Evolutionary conservation across 2,329 filamentous ascomycete genomes (phyloP), one percentile per base, ranked within the genome.

Genomic region (Fusarium continuum): DNA sequence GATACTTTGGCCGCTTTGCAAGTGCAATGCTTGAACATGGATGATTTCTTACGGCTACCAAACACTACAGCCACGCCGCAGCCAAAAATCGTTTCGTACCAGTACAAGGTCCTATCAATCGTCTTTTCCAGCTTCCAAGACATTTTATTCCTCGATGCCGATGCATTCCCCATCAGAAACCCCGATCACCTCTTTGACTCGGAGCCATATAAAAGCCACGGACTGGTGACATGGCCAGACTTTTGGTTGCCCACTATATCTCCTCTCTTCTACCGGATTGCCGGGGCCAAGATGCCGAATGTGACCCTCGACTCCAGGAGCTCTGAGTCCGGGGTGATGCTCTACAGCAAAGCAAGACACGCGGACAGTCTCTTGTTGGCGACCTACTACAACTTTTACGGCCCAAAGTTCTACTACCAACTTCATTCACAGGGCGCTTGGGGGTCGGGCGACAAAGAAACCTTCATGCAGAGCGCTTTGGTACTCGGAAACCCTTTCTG

Each of bases 401-500:
- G 68, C 0, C 59, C 59, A 2, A 52, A 10, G 5, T 70, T 61
- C 16, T 70, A 67, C 13, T 70, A 67, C 6, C 65, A 67, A 9
- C 68, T 70, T n/a, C 68, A 70, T 17, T 70, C 68, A 0, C 68
- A 70, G n/a, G 68, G 68, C 0, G 68, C 68, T 4, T 70, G 68
- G 68, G 68, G 68, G 2, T 70, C 68, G 0, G 68, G 68, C 0
- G 68, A 70, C 17, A 70, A 70, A 36, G 68, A 70, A 20, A 70
- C 68, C 4, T 70, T 70, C 17, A 43, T 63, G 31, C 68, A 70
- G 32, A 59, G 63, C 3, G 68, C 68, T 0, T 17, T 64, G 1
- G 68, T 66, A 0, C 41, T 70, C 1, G 64, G 63, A 0, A 67
- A 69, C 5, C 57, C 68, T 2, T 64, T 44, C 8, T 70, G 66